A percentile compares a stretch with the other conserved stretches of the same genome.
phyloP scores from a whole-genome alignment of 2,329 filamentous ascomycete genomes.

The Corinectria fuckeliana region DNA sequence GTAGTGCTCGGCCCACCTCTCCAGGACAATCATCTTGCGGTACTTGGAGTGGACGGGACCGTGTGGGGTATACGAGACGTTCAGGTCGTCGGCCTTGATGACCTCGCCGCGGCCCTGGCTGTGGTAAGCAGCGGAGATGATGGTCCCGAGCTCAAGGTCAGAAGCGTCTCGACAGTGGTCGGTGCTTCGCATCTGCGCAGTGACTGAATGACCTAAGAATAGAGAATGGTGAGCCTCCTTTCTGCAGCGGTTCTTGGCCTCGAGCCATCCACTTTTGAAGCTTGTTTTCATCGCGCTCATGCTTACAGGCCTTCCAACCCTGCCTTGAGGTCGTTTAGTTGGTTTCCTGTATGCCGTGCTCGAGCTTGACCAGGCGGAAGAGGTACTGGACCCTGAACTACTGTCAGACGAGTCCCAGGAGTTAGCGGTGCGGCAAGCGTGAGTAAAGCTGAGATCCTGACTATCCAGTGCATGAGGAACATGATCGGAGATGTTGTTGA shows the following conservation, averaged over 20 bases:
- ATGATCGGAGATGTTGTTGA: too few relatives aligned
- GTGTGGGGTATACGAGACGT: conserved; percentile 17
- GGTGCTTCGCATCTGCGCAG: conserved; percentile 12
- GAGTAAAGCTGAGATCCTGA: too few relatives aligned
- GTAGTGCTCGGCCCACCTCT: conserved; percentile 26
- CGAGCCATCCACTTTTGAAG: too few relatives aligned
- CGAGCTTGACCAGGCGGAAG: too few relatives aligned
- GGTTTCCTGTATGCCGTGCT: too few relatives aligned
- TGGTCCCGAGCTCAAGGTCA: conserved; percentile 18
- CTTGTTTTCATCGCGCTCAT: too few relatives aligned
- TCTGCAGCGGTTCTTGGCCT: not conserved
- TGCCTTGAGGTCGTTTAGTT: not conserved
- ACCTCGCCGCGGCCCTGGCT: conserved; percentile 11
- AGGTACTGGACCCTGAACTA: too few relatives aligned
- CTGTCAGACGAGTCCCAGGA: too few relatives aligned
- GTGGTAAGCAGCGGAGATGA: conserved; percentile 31
- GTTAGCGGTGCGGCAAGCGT: too few relatives aligned
- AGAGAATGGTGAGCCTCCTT: not conserved
- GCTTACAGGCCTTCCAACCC: not conserved
- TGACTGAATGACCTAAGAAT: conserved; percentile 8
- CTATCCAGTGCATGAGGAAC: too few relatives aligned
- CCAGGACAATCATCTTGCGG: conserved; percentile 32
- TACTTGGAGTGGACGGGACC: conserved; percentile 34
- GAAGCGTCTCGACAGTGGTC: not conserved
- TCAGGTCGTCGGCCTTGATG: conserved; percentile 2